Conservation (phyloP, 2,329 filamentous ascomycete species). For the Botrytis fabae region DNA sequence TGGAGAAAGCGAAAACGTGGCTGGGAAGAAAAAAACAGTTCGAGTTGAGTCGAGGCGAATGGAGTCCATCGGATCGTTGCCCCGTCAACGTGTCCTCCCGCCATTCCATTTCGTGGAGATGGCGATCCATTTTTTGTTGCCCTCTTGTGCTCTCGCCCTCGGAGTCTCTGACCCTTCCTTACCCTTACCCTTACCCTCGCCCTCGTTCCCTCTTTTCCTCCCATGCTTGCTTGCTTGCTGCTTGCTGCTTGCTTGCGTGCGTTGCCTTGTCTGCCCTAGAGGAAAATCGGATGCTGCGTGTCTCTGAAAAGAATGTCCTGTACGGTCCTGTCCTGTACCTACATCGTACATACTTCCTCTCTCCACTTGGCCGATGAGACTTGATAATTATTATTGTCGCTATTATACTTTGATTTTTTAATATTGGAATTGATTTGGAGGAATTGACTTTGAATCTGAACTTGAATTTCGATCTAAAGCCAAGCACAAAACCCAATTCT, state of each 20-base stretch:
- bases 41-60: neutral
- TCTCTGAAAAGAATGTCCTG: neutral
- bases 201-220: neutral
- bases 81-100: neutral
- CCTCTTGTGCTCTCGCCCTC: neutral
- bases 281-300: neutral
- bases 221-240: neutral
- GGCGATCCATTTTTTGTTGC: neutral
- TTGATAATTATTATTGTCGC: neutral
- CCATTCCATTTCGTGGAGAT: constrained; percentile 20
- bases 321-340: neutral
- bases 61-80: neutral
- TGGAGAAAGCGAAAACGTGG: neutral
- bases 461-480: neutral
- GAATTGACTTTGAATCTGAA: neutral
- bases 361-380: neutral
- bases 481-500: neutral
- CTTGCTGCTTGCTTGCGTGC: neutral
- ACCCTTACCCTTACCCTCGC: no score
- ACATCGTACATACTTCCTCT: neutral
- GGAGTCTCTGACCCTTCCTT: no score
- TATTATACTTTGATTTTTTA: neutral
- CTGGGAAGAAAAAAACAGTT: neutral
- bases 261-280: neutral
- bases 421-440: neutral